These are phyloP conservation scores for Epichloe sp. DNA, from an alignment of 2,329 filamentous ascomycete genomes.

Conservation along the genomic window DNA sequence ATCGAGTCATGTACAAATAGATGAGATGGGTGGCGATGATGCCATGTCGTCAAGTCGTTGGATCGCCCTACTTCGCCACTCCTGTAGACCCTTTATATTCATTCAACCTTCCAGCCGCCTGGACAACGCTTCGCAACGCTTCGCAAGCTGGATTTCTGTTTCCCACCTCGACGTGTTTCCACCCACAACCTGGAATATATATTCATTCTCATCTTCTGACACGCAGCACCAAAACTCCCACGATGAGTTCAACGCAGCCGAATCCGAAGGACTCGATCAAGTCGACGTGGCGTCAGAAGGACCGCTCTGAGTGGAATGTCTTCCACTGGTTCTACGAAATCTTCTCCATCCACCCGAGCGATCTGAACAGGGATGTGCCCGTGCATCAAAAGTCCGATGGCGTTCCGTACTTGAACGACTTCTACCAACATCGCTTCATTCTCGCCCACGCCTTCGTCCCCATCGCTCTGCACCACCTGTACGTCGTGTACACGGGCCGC, in stretches of 20 bases:
- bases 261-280: constrained; percentile 6
- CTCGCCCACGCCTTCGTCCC: constrained; percentile 4
- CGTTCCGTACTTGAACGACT: constrained; percentile 4
- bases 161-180: no score
- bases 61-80: no score
- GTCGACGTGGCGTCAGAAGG: constrained; percentile 5
- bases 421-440: constrained; percentile 5
- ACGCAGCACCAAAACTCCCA: no score
- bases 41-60: not conserved
- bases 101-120: no score
- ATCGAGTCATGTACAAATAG: not conserved
- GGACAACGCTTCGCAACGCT: no score
- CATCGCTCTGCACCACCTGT: constrained; percentile 4
- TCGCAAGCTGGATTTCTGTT: no score
- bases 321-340: constrained; percentile 6
- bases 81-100: no score
- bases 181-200: no score
- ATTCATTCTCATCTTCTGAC: no score
- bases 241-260: not conserved
- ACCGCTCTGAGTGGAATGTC: constrained; percentile 5
- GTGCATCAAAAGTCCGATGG: constrained; percentile 4
- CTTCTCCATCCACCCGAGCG: constrained; percentile 1
- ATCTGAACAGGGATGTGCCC: constrained; percentile 3
- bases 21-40: not conserved
- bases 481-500: constrained; percentile 3